A percentile compares a stretch with the other conserved stretches of the same genome.
These are phyloP conservation scores for Pelargonium australe DNA, from an alignment of 441 rosid species.

Conservation along the genomic window DNA sequence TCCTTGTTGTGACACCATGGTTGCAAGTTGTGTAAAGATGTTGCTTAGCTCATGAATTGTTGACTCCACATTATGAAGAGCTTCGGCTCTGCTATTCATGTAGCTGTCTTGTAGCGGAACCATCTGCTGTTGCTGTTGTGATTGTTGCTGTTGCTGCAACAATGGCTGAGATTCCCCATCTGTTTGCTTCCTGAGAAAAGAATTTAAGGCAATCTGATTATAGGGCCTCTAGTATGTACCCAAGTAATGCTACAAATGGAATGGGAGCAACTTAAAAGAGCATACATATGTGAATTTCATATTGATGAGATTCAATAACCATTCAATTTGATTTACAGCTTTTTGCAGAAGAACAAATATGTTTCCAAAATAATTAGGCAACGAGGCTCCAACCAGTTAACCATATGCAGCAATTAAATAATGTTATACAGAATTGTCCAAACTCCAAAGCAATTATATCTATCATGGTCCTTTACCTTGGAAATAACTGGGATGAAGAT, in stretches of 20 bases:
- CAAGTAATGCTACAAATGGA: background rate
- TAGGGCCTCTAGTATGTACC: background rate
- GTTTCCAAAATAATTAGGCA: background rate
- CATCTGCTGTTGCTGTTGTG: constrained; percentile 63
- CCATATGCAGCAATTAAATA: background rate
- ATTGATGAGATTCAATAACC: too few species aligned
- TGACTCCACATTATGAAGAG: constrained; percentile 83
- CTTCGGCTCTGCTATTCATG: constrained; percentile 95
- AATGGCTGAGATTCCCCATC: constrained; percentile 71
- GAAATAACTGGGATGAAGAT: constrained; percentile 55
- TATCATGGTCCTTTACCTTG: constrained; percentile 31
- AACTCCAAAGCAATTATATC: background rate
- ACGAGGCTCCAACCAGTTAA: background rate
- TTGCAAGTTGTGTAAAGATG: constrained; percentile 80
- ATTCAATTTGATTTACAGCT: too few species aligned
- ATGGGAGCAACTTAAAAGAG: too few species aligned
- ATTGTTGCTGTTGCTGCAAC: constrained; percentile 42
- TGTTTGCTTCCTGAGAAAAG: constrained; percentile 44
- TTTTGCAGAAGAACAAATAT: background rate
- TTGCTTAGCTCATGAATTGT: constrained; percentile 84
- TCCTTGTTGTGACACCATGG: constrained; percentile 93
- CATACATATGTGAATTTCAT: too few species aligned
- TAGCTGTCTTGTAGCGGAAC: constrained; percentile 85
- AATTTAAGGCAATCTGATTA: background rate
- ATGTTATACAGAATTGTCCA: background rate